Percentiles rank a stretch among this genome's conserved stretches.
phyloP scores from a whole-genome alignment of 495 filamentous ascomycete species.

The Aspergillus haitiensis region DNA sequence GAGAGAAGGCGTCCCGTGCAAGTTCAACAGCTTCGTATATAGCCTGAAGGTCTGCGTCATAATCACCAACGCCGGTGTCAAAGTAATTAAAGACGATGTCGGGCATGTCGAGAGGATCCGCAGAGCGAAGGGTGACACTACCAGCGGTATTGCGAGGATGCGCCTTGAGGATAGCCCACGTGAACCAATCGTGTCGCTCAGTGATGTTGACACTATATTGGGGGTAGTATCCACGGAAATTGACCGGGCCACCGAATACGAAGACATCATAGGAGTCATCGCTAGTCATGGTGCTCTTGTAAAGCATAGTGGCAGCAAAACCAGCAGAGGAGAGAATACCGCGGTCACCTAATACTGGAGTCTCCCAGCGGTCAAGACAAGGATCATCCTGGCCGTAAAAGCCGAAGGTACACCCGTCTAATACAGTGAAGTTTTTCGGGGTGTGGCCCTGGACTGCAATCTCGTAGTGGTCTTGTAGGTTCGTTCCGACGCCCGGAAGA shows the following conservation, averaged over 20 bases:
- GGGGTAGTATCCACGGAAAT: conserved; percentile 48
- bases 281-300: conserved; percentile 42
- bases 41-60: conserved; percentile 48
- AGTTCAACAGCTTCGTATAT: conserved; percentile 50
- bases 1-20: conserved; percentile 40
- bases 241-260: conserved; percentile 53
- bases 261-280: conserved; percentile 51
- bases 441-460: conserved; percentile 47
- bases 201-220: conserved; percentile 35
- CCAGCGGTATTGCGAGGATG: conserved; percentile 55
- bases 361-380: conserved; percentile 51
- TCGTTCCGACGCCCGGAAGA: conserved; percentile 63
- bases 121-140: conserved; percentile 48
- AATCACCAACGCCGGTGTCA: conserved; percentile 39
- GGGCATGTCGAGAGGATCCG: conserved; percentile 54
- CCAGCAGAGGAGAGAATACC: conserved; percentile 54
- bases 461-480: conserved; percentile 68
- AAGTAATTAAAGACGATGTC: conserved; percentile 61
- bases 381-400: conserved; percentile 38
- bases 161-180: conserved; percentile 57
- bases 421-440: conserved; percentile 46
- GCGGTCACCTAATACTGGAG: conserved; percentile 33
- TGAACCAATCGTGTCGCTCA: conserved; percentile 34
- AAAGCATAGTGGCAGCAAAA: conserved; percentile 47
- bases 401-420: conserved; percentile 50